Evolutionary conservation across 345 rosid species (phyloP), one percentile per base, ranked within the genome.

Genomic region (Eucalyptus sp.): DNA sequence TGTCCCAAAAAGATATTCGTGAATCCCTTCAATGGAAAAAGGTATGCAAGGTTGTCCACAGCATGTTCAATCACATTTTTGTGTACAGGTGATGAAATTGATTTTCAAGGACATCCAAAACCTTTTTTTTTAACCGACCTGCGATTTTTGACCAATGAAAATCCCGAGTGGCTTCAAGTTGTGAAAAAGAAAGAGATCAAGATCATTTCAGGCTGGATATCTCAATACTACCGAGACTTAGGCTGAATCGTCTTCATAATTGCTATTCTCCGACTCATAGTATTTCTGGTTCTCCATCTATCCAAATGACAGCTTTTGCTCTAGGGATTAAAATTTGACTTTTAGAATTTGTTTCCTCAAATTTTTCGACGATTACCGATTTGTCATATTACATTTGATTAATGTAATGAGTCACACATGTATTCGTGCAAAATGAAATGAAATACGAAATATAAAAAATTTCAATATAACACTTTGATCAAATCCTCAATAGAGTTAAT

Each of bases 141-240:
- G 68, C 93, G 95, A 89, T 92, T 81, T 81, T 93, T 93, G 88
- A 94, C 92, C 1, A 87, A 52, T 0, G 93, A 92, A 89, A 95
- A 93, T 49, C 95, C 95, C 25, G n/a, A 92, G 87, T 93, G 96
- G 95, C 96, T 95, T 54, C 89, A 64, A 88, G 92, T 93, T 17
- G 94, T 94, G 86, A 90, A 95, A 68, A 37, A 85, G 56, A 89
- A 46, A 56, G 96, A 95, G 88, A 85, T 91, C 84, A 86, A 88
- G 13, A 92, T 91, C 58, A 94, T 95, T 46, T 87, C 54, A 20
- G 4, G 43, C 5, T 95, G 97, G 96, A 92, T 94, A 46, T 92
- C 95, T 22, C 89, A 91, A 22, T 91, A 94, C 87, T 87, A 92
- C 76, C 64, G 66, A 16, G 96, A 94, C 86, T 60, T 93, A 52